These are phyloP conservation scores for Scheffersomyces lignicola DNA, from an alignment of 1,139 yeast species.

Conservation along the genomic window DNA sequence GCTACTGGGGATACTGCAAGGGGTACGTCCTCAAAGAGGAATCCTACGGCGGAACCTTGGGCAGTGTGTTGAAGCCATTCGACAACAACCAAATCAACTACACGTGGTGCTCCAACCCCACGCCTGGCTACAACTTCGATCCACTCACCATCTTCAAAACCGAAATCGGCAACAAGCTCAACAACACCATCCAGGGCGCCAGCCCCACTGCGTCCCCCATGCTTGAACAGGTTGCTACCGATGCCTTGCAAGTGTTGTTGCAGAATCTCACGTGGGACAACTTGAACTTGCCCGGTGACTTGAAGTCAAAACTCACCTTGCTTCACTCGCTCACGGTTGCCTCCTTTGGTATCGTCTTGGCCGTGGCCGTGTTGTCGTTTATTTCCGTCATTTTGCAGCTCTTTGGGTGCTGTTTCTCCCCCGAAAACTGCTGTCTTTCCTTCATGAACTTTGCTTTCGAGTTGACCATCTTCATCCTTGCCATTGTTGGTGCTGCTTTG, in stretches of 20 bases:
- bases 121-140: constrained; percentile 51
- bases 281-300: constrained; percentile 39
- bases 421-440: constrained; percentile 39
- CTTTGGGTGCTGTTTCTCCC: constrained; percentile 35
- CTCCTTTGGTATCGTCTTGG: constrained; percentile 29
- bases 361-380: constrained; percentile 26
- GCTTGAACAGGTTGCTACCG: constrained; percentile 16
- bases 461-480: constrained; percentile 27
- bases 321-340: constrained; percentile 28
- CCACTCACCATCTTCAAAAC: constrained; percentile 48
- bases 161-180: constrained; percentile 36
- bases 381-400: constrained; percentile 32
- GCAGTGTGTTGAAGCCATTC: constrained; percentile 11
- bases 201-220: constrained; percentile 16
- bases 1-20: constrained; percentile 75
- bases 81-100: constrained; percentile 40
- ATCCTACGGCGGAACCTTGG: constrained; percentile 9
- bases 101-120: constrained; percentile 58
- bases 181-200: constrained; percentile 24
- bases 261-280: constrained; percentile 29
- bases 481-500: constrained; percentile 34
- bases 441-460: constrained; percentile 41
- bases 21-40: constrained; percentile 35
- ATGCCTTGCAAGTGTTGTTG: constrained; percentile 28
- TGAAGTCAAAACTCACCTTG: constrained; percentile 31